Base-by-base conservation (phyloP, 2,329 filamentous ascomycete species). In the Neonectria punicea region DNA sequence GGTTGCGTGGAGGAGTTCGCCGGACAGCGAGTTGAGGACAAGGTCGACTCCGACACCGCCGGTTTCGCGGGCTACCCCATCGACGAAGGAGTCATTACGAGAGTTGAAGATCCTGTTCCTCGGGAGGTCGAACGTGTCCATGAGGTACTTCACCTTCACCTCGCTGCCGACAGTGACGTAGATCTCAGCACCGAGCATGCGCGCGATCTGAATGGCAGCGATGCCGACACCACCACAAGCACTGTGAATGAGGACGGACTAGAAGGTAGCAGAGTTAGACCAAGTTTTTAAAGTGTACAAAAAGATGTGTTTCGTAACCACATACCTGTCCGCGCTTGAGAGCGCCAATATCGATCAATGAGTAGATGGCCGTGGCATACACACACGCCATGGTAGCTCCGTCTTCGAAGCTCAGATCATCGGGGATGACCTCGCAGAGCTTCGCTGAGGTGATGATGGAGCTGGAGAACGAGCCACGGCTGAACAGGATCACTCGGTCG, bases 11-110 rank as follows among this genome's bases (percentile, higher is more conserved):
- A 85, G 71, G 0, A 80, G 65, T 14, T 83, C 80, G 0, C 81
- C 80, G 0, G 81, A 76, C 0, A 83, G 70, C 1, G 79, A 79
- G 68, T 82, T 83, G 5, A 84, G 73, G 0, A 81, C 80, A 0
- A 80, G 54, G 46, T 81, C 77, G 11, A 81, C 78, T 22, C 80
- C 78, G 3, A 62, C 57, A 9, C 74, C 67, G 9, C 66, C 53
- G 1, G 77, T 81, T 4, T 67, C 68, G 1, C 55, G 28, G 56
- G 76, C 64, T 3, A 81, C 59, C 1, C 68, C 75, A 1, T 65
- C 32, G 1, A 70, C 69, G 65, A 84, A 83, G 1, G 73, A 73
- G 0, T 58, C 57, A 60, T 78, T 71, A 1, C 76, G 71, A 25
- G 75, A 79, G 51, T 72, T 70, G 60, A 82, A 77, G 39, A 83